Base-by-base conservation (phyloP, 2,329 filamentous ascomycete species). In the Trichoderma guizhouense region DNA sequence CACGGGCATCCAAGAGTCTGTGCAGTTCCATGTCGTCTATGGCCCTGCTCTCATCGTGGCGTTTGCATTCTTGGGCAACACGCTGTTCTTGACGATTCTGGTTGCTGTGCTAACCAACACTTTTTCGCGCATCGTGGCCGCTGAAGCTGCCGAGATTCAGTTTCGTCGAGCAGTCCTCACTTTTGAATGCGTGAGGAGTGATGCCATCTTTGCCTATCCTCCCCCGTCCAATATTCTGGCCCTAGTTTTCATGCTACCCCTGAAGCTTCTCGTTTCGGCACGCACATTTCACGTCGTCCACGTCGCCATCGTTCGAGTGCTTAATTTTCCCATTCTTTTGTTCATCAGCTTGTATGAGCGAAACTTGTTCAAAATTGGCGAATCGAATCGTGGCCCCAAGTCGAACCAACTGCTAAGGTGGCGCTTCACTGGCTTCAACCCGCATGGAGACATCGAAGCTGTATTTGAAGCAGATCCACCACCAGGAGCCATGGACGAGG, bases 1-100 rank as follows among this genome's bases (percentile, higher is more conserved):
- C 26, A 86, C 86, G 5, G 85, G 85, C 12, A 86, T 87, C 60
- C 83, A 86, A 72, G 82, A 84, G 72, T 83, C 83, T 3, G 81
- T 81, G 9, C 86, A 89, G 60, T 91, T 93, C 79, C 90, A 93
- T 78, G 84, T 88, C 79, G 81, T 92, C 28, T 85, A 93, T 3
- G 91, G 91, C 0, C 91, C 91, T 0, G 84, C 88, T 0, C 83
- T 93, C 11, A 93, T 93, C 87, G 86, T 93, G 71, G 85, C 88
- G 5, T 93, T 93, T 79, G 90, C 91, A 6, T 93, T 93, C 76
- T 83, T 93, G 8, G 91, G 91, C 64, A 93, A 93, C 79, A 93
- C 90, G 0, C 85, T 93, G 51, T 93, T 93, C 81, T 83, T 93
- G 53, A 93, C 91, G 1, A 91, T 93, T 74, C 84, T 93, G 2